These are phyloP conservation scores for Galeopsis tetrahit DNA, from an alignment of 257 asterid genomes.

Conservation along the genomic window DNA sequence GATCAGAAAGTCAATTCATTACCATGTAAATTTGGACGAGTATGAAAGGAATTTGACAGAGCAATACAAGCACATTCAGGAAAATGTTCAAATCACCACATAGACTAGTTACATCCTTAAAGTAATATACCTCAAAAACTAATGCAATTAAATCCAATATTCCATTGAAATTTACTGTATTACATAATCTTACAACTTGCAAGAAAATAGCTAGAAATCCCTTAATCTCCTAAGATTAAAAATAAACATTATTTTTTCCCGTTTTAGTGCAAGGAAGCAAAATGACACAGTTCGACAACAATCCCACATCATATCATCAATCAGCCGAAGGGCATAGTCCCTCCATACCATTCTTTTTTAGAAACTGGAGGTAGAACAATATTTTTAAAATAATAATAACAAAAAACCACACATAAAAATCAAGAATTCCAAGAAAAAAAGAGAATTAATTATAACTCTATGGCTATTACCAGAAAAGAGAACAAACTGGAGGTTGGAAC, in stretches of 20 bases:
- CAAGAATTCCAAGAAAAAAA: not conserved
- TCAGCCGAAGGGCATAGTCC: not conserved
- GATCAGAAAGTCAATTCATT: not conserved
- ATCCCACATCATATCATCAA: not conserved
- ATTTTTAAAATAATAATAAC: no score
- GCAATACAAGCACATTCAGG: slow-evolving; percentile 2
- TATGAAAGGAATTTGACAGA: not conserved
- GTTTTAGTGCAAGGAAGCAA: not conserved
- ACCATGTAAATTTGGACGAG: not conserved
- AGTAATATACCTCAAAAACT: not conserved
- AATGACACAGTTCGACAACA: not conserved
- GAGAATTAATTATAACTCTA: not conserved
- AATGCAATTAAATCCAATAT: not conserved
- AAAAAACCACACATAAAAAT: not conserved
- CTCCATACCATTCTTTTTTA: not conserved
- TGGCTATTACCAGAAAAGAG: no score
- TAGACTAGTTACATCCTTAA: not conserved
- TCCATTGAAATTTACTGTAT: not conserved
- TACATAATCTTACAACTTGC: not conserved
- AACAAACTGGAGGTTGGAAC: no score
- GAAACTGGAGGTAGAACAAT: not conserved
- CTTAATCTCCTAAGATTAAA: not conserved
- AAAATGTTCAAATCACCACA: not conserved
- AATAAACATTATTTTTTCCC: not conserved
- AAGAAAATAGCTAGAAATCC: slow-evolving; percentile 6